Percentiles rank a stretch among this genome's conserved stretches.
These are phyloP conservation scores for Tetrahymena borealis DNA, from an alignment of 73 alveolate species.

Conservation along the genomic window DNA sequence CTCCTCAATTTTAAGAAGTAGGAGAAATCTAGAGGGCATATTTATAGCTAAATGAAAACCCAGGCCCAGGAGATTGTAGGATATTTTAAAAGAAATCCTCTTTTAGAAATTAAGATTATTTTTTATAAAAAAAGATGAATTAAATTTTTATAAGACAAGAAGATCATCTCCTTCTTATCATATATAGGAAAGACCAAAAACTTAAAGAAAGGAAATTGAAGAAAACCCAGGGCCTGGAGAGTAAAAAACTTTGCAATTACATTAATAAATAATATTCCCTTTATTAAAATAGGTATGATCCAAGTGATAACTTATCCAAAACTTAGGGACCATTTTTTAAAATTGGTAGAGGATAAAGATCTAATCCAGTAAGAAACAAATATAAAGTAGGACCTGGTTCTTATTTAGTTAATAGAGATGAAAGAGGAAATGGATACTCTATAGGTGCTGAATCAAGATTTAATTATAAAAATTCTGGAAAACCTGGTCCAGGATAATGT, in stretches of 20 bases:
- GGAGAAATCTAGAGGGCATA: neutral
- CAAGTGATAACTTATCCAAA: neutral
- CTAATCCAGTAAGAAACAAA: neutral
- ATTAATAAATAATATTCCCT: neutral
- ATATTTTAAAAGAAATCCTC: neutral
- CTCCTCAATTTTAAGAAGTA: neutral
- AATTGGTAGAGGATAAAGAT: neutral
- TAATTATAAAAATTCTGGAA: neutral
- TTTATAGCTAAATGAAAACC: neutral
- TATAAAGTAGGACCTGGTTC: neutral
- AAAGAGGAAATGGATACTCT: neutral
- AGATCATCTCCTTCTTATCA: neutral
- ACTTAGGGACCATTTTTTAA: neutral
- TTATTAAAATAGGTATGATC: neutral
- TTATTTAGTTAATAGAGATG: neutral
- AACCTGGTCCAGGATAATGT: neutral
- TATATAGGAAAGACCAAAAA: neutral
- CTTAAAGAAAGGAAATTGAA: neutral
- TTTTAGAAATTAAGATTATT: neutral
- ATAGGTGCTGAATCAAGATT: neutral
- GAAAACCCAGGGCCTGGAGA: constrained; percentile 2
- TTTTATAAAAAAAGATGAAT: neutral
- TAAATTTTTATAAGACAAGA: neutral
- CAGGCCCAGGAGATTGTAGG: neutral
- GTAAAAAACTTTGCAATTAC: neutral